Evolutionary conservation across 2,329 filamentous ascomycete species (phyloP).

Genomic region (Berkeleyomyces rouxiae): DNA sequence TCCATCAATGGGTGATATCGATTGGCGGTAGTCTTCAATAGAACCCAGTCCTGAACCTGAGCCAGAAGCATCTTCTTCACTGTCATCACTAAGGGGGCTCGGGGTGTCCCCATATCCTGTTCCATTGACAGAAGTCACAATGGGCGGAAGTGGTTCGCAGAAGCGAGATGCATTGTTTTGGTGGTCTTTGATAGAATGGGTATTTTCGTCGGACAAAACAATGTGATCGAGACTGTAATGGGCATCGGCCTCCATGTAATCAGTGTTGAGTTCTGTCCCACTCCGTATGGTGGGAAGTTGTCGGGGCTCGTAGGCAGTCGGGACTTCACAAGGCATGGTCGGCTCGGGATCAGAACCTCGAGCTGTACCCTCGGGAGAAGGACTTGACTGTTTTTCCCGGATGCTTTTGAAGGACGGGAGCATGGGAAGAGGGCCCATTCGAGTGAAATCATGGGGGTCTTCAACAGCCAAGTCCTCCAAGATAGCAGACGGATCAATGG

Average conservation of each 20-base stretch:
- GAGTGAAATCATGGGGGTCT: conserved; percentile 7
- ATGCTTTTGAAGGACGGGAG: neutral
- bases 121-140: conserved; percentile 53
- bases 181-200: conserved; percentile 19
- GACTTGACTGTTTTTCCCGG: neutral
- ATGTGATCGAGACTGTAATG: conserved; percentile 3
- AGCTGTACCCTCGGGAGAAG: neutral
- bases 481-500: neutral
- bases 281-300: conserved; percentile 15
- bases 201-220: conserved; percentile 2
- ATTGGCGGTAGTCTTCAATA: conserved; percentile 1
- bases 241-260: conserved; percentile 20
- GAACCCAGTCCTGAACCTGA: conserved; percentile 8
- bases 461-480: neutral
- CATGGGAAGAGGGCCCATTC: conserved; percentile 3
- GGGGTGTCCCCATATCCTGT: conserved; percentile 31
- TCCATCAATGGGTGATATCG: conserved; percentile 12
- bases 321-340: conserved; percentile 19
- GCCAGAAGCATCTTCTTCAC: conserved; percentile 19
- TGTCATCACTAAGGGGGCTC: conserved; percentile 18
- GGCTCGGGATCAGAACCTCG: conserved; percentile 16
- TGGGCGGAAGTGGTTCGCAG: conserved; percentile 50
- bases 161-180: conserved; percentile 39
- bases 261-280: conserved; percentile 12
- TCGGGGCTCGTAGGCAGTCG: neutral